These are phyloP conservation scores for Paramecium bursaria DNA, from an alignment of 73 alveolate genomes.

Conservation along the genomic window DNA sequence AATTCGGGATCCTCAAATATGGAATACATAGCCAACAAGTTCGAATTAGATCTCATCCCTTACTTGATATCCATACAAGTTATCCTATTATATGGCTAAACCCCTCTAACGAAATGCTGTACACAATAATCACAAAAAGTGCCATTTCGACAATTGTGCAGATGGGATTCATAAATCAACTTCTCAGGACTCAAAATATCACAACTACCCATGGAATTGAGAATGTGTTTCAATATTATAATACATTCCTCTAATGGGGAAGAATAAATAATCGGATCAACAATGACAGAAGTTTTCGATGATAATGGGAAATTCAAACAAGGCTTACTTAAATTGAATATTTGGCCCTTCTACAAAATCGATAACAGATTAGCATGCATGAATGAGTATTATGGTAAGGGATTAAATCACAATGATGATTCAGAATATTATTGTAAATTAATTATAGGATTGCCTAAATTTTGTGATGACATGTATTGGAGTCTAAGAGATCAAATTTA, in stretches of 20 bases:
- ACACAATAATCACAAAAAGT: slow-evolving; percentile 27
- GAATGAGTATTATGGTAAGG: slow-evolving; percentile 72
- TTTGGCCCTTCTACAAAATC: slow-evolving; percentile 76
- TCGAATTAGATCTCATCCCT: slow-evolving; percentile 64
- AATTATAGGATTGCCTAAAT: slow-evolving; percentile 40
- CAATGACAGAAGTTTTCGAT: slow-evolving; percentile 65
- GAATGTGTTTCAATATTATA: slow-evolving; percentile 69
- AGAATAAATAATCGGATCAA: slow-evolving; percentile 64
- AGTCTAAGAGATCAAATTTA: slow-evolving; percentile 62
- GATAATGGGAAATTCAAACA: slow-evolving; percentile 61
- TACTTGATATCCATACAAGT: slow-evolving; percentile 65
- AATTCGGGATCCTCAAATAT: slow-evolving; percentile 59
- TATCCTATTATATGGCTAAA: slow-evolving; percentile 66
- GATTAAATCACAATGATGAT: slow-evolving; percentile 4
- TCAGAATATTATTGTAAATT: slow-evolving; percentile 32
- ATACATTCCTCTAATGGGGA: slow-evolving; percentile 63
- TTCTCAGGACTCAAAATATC: slow-evolving; percentile 70
- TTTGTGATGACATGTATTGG: slow-evolving; percentile 59
- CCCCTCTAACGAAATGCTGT: slow-evolving; percentile 38
- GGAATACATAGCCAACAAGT: slow-evolving; percentile 53
- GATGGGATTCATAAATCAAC: slow-evolving; percentile 28
- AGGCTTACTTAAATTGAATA: slow-evolving; percentile 64
- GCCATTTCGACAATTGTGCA: slow-evolving; percentile 55
- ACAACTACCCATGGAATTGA: slow-evolving; percentile 71
- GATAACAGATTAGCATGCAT: slow-evolving; percentile 72